Percentiles rank a stretch among this genome's conserved stretches.
Evolutionary conservation across 345 rosid species (phyloP).

Genomic region (Diplotaxis tenuifolia): DNA sequence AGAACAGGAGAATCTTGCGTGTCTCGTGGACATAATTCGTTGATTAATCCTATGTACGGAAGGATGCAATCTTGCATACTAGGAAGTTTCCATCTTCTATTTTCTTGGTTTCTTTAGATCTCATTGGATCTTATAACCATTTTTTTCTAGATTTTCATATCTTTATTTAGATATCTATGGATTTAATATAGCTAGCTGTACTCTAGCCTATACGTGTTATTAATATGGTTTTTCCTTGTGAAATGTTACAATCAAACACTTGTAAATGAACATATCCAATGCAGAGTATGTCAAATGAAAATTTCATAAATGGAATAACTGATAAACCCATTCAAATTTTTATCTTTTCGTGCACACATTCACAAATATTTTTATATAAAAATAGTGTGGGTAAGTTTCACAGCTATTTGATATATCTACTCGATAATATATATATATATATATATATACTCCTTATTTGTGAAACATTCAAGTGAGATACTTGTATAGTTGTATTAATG

Average conservation of each 20-base stretch:
- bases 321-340: too few species aligned
- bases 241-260: slow-evolving; percentile 4
- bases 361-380: too few species aligned
- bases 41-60: slow-evolving; percentile 26
- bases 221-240: not conserved
- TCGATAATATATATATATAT: not conserved
- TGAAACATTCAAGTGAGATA: too few species aligned
- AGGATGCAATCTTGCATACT: slow-evolving; percentile 11
- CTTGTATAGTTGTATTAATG: too few species aligned
- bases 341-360: too few species aligned
- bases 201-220: not conserved
- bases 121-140: slow-evolving; percentile 6
- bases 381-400: too few species aligned
- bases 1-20: slow-evolving; percentile 33
- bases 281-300: too few species aligned
- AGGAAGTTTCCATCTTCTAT: slow-evolving; percentile 29
- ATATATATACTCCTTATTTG: too few species aligned
- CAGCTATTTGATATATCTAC: too few species aligned
- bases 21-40: slow-evolving; percentile 34
- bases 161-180: not conserved
- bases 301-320: too few species aligned
- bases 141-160: slow-evolving; percentile 7
- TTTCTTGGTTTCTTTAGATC: slow-evolving; percentile 9
- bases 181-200: not conserved
- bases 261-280: too few species aligned